Conservation (phyloP, 2,329 filamentous ascomycete species). For the Alternaria sp. region DNA sequence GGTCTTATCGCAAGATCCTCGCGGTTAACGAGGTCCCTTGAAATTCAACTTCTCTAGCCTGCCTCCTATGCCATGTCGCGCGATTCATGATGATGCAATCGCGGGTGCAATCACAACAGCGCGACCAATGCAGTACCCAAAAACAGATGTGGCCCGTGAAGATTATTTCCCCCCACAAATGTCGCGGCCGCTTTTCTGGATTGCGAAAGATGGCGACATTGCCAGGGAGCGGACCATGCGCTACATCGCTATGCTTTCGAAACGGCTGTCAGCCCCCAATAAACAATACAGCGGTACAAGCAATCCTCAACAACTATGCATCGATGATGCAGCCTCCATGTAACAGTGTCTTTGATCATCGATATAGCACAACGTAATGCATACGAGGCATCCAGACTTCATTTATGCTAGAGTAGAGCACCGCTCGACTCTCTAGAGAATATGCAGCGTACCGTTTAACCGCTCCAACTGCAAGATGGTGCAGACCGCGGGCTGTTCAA, state of each 20-base stretch:
- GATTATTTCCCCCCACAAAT: conserved; percentile 36
- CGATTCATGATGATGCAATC: conserved; percentile 21
- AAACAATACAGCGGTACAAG: not conserved
- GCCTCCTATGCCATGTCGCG: conserved; percentile 14
- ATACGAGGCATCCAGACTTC: conserved; percentile 5
- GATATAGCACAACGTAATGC: conserved; percentile 9
- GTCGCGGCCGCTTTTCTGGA: conserved; percentile 30
- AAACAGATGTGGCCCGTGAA: conserved; percentile 25
- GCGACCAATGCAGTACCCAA: conserved; percentile 21
- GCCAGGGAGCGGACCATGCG: conserved; percentile 30
- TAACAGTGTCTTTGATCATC: conserved; percentile 1
- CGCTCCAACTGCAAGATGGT: conserved; percentile 34
- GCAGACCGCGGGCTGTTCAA: conserved; percentile 27
- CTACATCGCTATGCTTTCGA: conserved; percentile 8
- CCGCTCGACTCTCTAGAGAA: conserved; percentile 14
- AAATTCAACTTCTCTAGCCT: conserved; percentile 15
- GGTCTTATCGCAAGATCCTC: conserved; percentile 24
- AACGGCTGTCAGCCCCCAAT: conserved; percentile 16
- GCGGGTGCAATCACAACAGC: conserved; percentile 11
- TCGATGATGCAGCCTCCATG: not conserved
- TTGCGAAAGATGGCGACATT: conserved; percentile 35
- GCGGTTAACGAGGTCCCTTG: conserved; percentile 20
- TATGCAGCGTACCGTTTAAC: conserved; percentile 16
- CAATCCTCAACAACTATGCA: conserved; percentile 6
- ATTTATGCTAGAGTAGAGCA: conserved; percentile 9